A percentile compares a stretch with the other conserved stretches of the same genome.
phyloP scores from a whole-genome alignment of 495 filamentous ascomycete species.

The Tirmania nivea region DNA sequence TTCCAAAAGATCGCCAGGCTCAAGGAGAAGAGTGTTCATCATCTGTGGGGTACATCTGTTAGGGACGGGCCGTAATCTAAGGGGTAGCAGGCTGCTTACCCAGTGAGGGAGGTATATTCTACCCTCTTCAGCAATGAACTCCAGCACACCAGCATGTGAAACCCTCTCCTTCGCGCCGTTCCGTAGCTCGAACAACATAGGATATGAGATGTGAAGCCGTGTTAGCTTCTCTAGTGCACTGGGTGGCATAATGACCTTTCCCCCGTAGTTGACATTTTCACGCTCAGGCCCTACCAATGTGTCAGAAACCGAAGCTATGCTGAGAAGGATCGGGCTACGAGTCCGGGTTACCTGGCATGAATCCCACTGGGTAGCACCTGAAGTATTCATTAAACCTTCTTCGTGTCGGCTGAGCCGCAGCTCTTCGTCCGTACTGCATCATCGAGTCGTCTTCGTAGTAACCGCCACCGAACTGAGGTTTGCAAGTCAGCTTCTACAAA shows the following conservation, averaged over 20 bases:
- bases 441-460: background rate
- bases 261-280: constrained; percentile 79
- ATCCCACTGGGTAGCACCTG: constrained; percentile 79
- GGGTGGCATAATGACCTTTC: constrained; percentile 89
- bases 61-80: background rate
- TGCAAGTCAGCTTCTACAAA: too few species aligned
- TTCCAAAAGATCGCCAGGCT: constrained; percentile 83
- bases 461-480: background rate
- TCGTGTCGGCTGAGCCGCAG: background rate
- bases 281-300: constrained; percentile 43
- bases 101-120: constrained; percentile 89
- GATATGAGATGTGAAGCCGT: constrained; percentile 88
- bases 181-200: constrained; percentile 84
- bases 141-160: constrained; percentile 83
- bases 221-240: constrained; percentile 91
- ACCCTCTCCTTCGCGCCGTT: constrained; percentile 59
- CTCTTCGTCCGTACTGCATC: background rate
- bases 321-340: background rate
- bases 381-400: constrained; percentile 77
- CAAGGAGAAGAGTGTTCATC: constrained; percentile 76
- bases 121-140: constrained; percentile 94
- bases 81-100: constrained; percentile 31
- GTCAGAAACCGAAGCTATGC: background rate
- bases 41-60: constrained; percentile 65
- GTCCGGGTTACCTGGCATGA: constrained; percentile 39